These are phyloP conservation scores for Cutaneotrichosporon spelunceum DNA, from an alignment of 1,284 basidiomycete species.

Conservation along the genomic window DNA sequence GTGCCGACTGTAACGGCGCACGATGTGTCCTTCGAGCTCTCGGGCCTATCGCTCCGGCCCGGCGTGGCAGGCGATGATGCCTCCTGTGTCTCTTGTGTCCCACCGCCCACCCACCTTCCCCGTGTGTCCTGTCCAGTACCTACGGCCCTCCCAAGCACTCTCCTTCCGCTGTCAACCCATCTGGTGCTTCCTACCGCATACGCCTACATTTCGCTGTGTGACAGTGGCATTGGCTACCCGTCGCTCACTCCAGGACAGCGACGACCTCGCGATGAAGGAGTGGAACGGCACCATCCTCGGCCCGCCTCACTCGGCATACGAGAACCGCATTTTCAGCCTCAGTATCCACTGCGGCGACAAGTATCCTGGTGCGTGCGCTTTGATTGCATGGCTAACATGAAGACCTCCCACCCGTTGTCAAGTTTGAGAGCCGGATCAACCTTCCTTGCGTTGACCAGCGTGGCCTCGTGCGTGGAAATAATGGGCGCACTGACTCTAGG, in stretches of 20 bases:
- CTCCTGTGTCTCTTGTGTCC: background rate
- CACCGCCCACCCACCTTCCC: background rate
- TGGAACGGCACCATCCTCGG: constrained; percentile 99
- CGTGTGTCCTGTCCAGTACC: too few species aligned
- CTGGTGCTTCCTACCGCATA: too few species aligned
- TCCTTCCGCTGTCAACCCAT: background rate
- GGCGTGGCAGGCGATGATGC: background rate
- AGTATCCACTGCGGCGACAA: constrained; percentile 78
- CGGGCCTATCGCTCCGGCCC: background rate
- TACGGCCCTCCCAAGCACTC: background rate
- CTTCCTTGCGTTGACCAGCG: constrained; percentile 83
- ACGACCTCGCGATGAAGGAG: constrained; percentile 93
- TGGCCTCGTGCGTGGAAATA: constrained; percentile 57
- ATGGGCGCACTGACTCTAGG: constrained; percentile 48
- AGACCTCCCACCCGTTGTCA: constrained; percentile 50
- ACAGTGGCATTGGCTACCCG: background rate
- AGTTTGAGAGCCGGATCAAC: constrained; percentile 85
- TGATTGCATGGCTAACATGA: background rate
- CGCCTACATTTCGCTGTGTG: too few species aligned
- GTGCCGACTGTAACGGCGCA: background rate
- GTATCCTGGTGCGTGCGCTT: constrained; percentile 68
- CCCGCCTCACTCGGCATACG: constrained; percentile 94
- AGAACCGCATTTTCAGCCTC: constrained; percentile 97
- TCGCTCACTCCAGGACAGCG: constrained; percentile 59
- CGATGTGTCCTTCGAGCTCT: background rate